Evolutionary conservation across 352 stramenopile genomes (phyloP).

Genomic region (Pythium utonaiense): DNA sequence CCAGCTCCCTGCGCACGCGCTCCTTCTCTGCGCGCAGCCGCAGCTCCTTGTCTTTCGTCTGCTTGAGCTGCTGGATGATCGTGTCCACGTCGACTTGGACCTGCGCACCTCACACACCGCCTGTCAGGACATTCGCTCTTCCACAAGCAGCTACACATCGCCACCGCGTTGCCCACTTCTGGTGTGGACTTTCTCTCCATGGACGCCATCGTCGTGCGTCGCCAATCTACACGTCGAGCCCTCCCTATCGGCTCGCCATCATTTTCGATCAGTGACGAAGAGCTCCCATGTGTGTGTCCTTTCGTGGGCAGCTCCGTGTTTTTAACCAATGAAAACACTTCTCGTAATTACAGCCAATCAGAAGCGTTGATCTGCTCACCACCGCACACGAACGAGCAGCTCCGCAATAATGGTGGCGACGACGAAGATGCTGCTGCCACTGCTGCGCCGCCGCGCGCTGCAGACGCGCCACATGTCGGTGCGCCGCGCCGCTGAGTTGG

Average conservation of each 20-base stretch:
- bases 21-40: conserved; percentile 65
- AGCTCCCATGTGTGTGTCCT: background rate
- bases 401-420: conserved; percentile 7
- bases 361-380: background rate
- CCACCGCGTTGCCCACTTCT: background rate
- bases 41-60: conserved; percentile 59
- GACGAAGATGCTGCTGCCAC: conserved; percentile 19
- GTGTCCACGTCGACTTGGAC: conserved; percentile 50
- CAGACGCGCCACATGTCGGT: conserved; percentile 42
- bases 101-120: background rate
- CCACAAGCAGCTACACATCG: background rate
- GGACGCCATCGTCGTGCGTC: background rate
- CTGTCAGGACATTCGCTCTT: background rate
- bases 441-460: conserved; percentile 12
- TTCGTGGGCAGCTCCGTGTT: background rate
- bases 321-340: background rate
- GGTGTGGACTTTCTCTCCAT: conserved; percentile 3
- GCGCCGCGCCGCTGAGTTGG: conserved; percentile 59
- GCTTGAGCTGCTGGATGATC: conserved; percentile 49
- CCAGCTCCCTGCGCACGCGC: conserved; percentile 51
- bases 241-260: background rate
- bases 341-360: background rate
- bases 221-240: background rate
- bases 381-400: background rate
- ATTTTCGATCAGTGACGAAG: background rate